Base-by-base conservation (phyloP, 1,139 yeast species). In the Yamadazyma oceani region DNA sequence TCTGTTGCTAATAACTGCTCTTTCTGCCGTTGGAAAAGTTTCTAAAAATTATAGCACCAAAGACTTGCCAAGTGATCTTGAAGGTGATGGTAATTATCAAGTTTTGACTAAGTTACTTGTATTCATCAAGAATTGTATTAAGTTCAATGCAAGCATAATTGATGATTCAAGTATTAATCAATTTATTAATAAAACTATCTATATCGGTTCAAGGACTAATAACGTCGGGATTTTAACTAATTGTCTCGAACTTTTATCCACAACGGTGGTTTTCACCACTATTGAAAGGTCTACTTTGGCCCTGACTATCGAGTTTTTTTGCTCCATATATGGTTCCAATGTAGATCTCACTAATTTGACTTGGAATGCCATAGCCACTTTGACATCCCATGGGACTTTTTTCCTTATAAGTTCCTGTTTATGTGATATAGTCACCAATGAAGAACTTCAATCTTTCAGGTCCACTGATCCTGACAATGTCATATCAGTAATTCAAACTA, bases 131-230 rank as follows among this genome's bases (percentile, higher is more conserved):
- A 67, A 67, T 41, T 71, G 80, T 45, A 57, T 81, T 19, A 72
- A 72, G 46, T 73, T 66, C 57, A 79, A 75, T 48, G 69, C 68
- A 49, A 60, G 65, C 16, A 51, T 69, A 2, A 64, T 79, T 37
- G 76, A 71, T 28, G 75, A 72, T 30, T 34, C 50, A 2, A 66
- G 68, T 21, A 51, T 75, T 11, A 56, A 55, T 8, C 46, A 51
- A 4, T 51, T 77, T 3, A 51, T 79, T 9, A 49, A 53, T 3
- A 59, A 55, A 11, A 55, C 68, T 1, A 60, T 74, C 2, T 59
- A 61, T 5, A 57, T 79, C 5, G 72, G 80, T 8, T 55, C 62
- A 11, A 59, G 56, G 15, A 73, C 85, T 1, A 58, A 75, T 0
- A 67, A 71, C 31, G 50, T 50, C 6, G 46, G 51, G 0, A 69